Percentiles rank a stretch among this genome's conserved stretches.
Conservation (phyloP, 108 stramenopile species). For the Fragilaria radians region DNA sequence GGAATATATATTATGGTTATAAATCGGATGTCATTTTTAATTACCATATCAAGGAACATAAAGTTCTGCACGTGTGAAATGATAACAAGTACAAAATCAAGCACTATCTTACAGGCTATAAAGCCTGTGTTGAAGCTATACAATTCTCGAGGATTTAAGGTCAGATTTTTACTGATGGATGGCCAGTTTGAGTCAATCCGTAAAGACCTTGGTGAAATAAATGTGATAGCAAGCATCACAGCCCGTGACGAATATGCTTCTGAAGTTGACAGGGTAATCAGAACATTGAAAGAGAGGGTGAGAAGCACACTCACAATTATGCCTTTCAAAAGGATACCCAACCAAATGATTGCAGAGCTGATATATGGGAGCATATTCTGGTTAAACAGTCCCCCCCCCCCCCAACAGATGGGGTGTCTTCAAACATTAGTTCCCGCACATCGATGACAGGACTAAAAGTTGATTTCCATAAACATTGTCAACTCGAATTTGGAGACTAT, state of each 20-base stretch:
- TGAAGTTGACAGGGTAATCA: too few species aligned
- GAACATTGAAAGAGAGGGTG: too few species aligned
- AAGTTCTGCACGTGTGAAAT: conserved; percentile 16
- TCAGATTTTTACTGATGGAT: too few species aligned
- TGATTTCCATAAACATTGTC: conserved; percentile 12
- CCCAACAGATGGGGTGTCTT: conserved; percentile 4
- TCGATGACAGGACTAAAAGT: not conserved
- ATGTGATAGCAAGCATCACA: conserved; percentile 16
- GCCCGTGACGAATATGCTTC: conserved; percentile 18
- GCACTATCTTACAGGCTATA: too few species aligned
- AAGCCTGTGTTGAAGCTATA: conserved; percentile 8
- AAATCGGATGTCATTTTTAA: conserved; percentile 31
- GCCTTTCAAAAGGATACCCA: conserved; percentile 15
- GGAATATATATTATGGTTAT: conserved; percentile 34
- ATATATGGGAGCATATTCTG: conserved; percentile 10
- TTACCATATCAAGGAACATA: conserved; percentile 21
- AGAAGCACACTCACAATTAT: conserved; percentile 12
- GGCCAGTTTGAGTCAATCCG: conserved; percentile 7
- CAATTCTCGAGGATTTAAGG: conserved; percentile 2
- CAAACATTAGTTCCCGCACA: too few species aligned
- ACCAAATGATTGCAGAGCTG: conserved; percentile 16
- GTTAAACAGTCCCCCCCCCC: conserved; percentile 10
- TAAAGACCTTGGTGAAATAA: not conserved
- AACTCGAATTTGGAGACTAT: conserved; percentile 28
- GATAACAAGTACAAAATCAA: not conserved